Evolutionary conservation across 1,139 yeast genomes (phyloP), one percentile per base, ranked within the genome.

Genomic region (Candida sp.): DNA sequence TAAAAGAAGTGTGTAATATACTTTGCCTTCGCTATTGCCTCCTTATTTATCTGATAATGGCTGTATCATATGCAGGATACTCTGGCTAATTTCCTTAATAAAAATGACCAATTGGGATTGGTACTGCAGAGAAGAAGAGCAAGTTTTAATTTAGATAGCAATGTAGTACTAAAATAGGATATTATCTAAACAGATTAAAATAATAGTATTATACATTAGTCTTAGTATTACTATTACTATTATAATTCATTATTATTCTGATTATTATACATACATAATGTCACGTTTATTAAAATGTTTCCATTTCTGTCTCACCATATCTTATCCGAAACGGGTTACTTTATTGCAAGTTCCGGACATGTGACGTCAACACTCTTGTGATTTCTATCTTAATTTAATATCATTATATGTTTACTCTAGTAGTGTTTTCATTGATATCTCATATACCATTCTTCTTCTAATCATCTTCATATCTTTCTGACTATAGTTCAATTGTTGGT

Each of bases 391-490:
- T 7, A 11, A 11, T 25, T 2, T 25, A 11, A 9, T 25, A 25
- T 7, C 3, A 11, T 7, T 25, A 25, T 25, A 6, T 15, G 3
- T 4, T 11, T 41, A 53, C 23, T 49, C 45, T 42, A 56, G 36
- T 43, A 60, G 48, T 21, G 47, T 44, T 41, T 55, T 50, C 15
- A 49, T 45, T 8, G 72, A 52, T 22, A 74, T 70, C 48, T 73
- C 79, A 44, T 51, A 81, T 0, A 86, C 90, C 82, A 93, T 88
- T 45, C 84, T 74, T 39, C 83, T 67, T 50, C 99, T 72, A 48
- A 93, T 70, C 3, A 64, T 59, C 12, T 72, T 72, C 82, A 93
- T 90, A 56, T 90, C 96, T 5, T 70, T 66, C 54, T 87, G 95
- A 19, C 78, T 62, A 56, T 82, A 93, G 4, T 63, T 60, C 39